phyloP scores from a whole-genome alignment of 495 filamentous ascomycete species.

The Bryoglossum gracile region DNA sequence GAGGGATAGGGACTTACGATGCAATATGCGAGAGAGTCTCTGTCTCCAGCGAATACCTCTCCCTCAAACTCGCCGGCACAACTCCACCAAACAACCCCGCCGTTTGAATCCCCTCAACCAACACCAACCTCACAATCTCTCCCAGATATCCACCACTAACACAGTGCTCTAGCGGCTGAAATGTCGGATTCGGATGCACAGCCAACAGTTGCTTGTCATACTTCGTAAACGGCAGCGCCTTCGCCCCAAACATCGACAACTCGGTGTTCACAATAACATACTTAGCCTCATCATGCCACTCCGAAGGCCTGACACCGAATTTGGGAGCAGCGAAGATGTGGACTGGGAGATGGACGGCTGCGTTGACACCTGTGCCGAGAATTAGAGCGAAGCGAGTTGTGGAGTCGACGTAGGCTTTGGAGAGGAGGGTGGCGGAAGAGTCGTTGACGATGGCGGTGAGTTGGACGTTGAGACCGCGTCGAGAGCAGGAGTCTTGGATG shows the following conservation, averaged over 20 bases:
- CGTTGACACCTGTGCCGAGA: conserved; percentile 50
- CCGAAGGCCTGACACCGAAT: conserved; percentile 42
- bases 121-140: conserved; percentile 64
- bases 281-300: conserved; percentile 48
- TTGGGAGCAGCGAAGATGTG: conserved; percentile 43
- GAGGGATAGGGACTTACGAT: conserved; percentile 34
- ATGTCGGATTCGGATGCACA: conserved; percentile 63
- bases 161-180: conserved; percentile 80
- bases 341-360: conserved; percentile 45
- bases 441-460: conserved; percentile 82
- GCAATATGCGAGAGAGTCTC: conserved; percentile 53
- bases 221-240: conserved; percentile 60
- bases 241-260: conserved; percentile 70
- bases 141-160: conserved; percentile 78
- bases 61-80: conserved; percentile 42
- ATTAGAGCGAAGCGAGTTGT: conserved; percentile 52
- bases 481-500: conserved; percentile 39
- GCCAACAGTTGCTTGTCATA: conserved; percentile 63
- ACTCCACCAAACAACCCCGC: conserved; percentile 49
- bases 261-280: conserved; percentile 76
- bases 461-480: conserved; percentile 44
- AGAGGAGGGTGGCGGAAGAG: conserved; percentile 70
- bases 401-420: conserved; percentile 62
- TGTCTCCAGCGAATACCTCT: conserved; percentile 54
- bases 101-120: conserved; percentile 54